Conservation (phyloP, 1,139 yeast species). For the Debaryomyces nepalensis region DNA sequence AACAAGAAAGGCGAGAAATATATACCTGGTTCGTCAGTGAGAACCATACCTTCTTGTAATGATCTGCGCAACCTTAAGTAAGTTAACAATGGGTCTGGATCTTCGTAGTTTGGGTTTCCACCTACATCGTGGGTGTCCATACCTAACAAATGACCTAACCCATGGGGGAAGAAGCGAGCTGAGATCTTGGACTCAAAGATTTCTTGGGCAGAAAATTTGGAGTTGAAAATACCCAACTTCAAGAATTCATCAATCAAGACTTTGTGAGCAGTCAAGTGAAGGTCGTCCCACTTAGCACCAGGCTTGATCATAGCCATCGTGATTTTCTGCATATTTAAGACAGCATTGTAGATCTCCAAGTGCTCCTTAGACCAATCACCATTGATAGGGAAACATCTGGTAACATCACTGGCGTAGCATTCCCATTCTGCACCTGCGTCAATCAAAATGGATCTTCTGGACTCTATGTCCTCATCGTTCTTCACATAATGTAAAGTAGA, state of each 20-base stretch:
- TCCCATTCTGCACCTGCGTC: constrained; percentile 99
- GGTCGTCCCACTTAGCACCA: constrained; percentile 83
- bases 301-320: constrained; percentile 76
- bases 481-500: constrained; percentile 89
- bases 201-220: constrained; percentile 63
- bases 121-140: constrained; percentile 97
- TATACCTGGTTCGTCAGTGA: constrained; percentile 95
- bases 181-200: constrained; percentile 72
- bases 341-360: constrained; percentile 79
- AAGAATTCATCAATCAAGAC: constrained; percentile 74
- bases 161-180: constrained; percentile 90
- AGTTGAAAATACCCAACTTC: constrained; percentile 74
- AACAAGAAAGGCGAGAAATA: constrained; percentile 86
- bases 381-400: constrained; percentile 89
- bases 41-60: constrained; percentile 76
- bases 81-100: constrained; percentile 72
- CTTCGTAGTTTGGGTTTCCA: constrained; percentile 83
- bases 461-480: constrained; percentile 70
- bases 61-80: constrained; percentile 82
- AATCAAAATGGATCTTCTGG: constrained; percentile 67
- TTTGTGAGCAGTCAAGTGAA: constrained; percentile 79
- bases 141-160: constrained; percentile 91
- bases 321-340: constrained; percentile 76
- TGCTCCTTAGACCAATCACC: constrained; percentile 93
- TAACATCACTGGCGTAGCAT: constrained; percentile 90